Evolutionary conservation across 2,329 filamentous ascomycete species (phyloP).

Genomic region (Aspergillus phoenicis): DNA sequence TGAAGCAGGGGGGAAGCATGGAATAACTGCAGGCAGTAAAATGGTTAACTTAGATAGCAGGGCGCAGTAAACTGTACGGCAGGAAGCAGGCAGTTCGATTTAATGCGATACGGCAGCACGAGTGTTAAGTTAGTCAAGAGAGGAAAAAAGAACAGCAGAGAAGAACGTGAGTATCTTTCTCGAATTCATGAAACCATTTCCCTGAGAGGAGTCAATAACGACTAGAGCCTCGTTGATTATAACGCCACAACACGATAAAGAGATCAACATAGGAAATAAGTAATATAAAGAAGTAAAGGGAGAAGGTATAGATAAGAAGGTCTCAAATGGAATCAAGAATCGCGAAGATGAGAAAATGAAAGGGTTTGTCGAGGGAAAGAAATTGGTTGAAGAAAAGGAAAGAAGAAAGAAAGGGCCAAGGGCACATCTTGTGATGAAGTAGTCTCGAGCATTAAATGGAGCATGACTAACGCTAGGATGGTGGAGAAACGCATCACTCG

Average conservation of each 20-base stretch:
- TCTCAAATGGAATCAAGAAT: background rate
- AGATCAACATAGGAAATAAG: conserved; percentile 15
- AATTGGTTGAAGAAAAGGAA: background rate
- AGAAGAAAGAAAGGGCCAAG: conserved; percentile 7
- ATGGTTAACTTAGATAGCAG: background rate
- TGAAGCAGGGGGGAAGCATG: background rate
- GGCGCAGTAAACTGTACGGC: background rate
- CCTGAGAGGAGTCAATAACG: conserved; percentile 16
- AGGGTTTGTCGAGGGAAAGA: conserved; percentile 8
- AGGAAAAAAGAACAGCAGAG: conserved; percentile 3
- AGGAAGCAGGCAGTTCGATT: conserved; percentile 1
- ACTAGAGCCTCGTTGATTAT: conserved; percentile 12
- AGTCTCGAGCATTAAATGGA: conserved; percentile 15
- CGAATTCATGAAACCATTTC: conserved; percentile 24
- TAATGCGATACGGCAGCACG: background rate
- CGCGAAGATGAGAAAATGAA: conserved; percentile 20
- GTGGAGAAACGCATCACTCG: conserved; percentile 12
- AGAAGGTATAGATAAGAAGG: conserved; percentile 23
- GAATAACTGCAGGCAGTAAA: background rate
- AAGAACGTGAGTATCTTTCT: conserved; percentile 17
- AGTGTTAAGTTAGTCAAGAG: conserved; percentile 5
- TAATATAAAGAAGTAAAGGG: conserved; percentile 23
- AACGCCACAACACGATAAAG: conserved; percentile 22
- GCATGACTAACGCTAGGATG: conserved; percentile 21
- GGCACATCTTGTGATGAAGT: conserved; percentile 11